A percentile compares a stretch with the other conserved stretches of the same genome.
Conservation (phyloP, 192 early-diverging fungal species). For the Lobosporangium transversale region DNA sequence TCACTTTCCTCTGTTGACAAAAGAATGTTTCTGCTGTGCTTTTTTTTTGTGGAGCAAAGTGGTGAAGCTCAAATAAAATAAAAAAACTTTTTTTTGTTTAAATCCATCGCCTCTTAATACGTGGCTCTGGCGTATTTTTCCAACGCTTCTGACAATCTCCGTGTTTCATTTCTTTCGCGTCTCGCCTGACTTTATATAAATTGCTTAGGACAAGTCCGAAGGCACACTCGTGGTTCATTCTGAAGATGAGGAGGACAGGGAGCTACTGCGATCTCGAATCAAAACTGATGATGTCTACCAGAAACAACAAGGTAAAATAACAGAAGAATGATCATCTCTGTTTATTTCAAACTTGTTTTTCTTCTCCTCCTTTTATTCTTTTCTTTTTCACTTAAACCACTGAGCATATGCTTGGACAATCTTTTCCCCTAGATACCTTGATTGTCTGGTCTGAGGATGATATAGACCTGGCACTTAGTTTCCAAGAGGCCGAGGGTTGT, state of each 20-base stretch:
- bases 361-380: background rate
- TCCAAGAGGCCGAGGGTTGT: slow-evolving; percentile 87
- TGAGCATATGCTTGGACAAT: background rate
- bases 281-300: slow-evolving; percentile 74
- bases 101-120: background rate
- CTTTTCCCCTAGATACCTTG: slow-evolving; percentile 79
- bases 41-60: no score
- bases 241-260: slow-evolving; percentile 61
- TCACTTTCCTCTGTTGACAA: background rate
- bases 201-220: slow-evolving; percentile 56
- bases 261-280: slow-evolving; percentile 80
- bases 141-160: background rate
- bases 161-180: slow-evolving; percentile 1
- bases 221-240: slow-evolving; percentile 70
- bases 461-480: slow-evolving; percentile 87
- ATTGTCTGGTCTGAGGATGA: slow-evolving; percentile 88
- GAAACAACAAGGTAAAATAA: slow-evolving; percentile 84
- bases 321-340: background rate
- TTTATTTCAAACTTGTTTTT: background rate
- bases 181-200: background rate
- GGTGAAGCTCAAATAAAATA: background rate
- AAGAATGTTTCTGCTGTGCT: no score
- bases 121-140: background rate
- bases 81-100: background rate
- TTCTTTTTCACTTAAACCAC: background rate